A percentile compares a stretch with the other conserved stretches of the same genome.
Conservation (phyloP, 2,329 filamentous ascomycete genomes). For the Plectosphaerella sp. region DNA sequence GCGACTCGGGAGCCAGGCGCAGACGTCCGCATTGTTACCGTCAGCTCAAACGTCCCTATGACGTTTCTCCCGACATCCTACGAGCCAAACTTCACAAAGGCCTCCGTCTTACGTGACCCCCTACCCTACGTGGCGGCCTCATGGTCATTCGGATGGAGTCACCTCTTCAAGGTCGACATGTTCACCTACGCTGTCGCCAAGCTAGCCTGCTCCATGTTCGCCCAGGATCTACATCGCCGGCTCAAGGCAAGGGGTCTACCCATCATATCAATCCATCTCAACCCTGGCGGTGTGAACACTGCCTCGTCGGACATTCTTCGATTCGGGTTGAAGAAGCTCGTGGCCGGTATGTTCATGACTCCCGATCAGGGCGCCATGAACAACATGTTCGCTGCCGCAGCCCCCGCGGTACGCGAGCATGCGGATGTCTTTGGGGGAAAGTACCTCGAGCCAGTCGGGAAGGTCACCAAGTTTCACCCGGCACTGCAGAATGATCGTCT, state of each 20-base stretch:
- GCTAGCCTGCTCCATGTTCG: conserved; percentile 12
- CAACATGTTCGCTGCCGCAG: conserved; percentile 11
- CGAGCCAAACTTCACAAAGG: conserved; percentile 11
- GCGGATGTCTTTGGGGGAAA: conserved; percentile 7
- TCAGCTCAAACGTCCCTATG: conserved; percentile 10
- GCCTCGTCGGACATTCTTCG: conserved; percentile 1
- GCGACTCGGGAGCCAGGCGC: conserved; percentile 6
- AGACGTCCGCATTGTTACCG: conserved; percentile 17
- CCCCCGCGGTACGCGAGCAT: conserved; percentile 5
- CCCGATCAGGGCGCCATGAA: conserved; percentile 9
- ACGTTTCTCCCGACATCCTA: conserved; percentile 11
- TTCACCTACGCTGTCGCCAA: conserved; percentile 17
- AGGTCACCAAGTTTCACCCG: conserved; percentile 4
- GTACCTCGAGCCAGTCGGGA: conserved; percentile 9
- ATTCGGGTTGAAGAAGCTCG: conserved; percentile 1
- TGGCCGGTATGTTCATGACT: conserved; percentile 1
- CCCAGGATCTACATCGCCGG: conserved; percentile 11
- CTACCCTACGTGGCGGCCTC: conserved; percentile 7
- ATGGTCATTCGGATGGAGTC: conserved; percentile 5
- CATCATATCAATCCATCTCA: conserved; percentile 9
- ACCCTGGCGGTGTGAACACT: conserved; percentile 13
- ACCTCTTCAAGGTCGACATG: conserved; percentile 14
- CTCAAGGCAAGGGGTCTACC: conserved; percentile 5
- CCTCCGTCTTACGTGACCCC: conserved; percentile 5
- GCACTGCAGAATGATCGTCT: conserved; percentile 8